phyloP scores from a whole-genome alignment of 129 eudicot species.

The Ambrosia artemisiifolia region DNA sequence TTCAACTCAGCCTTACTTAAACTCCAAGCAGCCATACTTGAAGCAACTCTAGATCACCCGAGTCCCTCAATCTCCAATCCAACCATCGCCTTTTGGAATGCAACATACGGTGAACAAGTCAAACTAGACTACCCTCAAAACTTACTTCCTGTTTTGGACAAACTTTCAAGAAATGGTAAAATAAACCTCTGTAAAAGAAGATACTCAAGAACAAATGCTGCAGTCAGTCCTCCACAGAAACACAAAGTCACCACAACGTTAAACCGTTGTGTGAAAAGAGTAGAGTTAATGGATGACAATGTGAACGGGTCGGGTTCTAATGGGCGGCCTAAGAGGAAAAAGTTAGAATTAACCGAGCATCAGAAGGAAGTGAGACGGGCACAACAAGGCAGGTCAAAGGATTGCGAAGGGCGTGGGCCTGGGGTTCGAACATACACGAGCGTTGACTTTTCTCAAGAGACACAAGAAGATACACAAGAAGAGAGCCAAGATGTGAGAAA shows the following conservation, averaged over 20 bases:
- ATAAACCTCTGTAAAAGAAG: constrained; percentile 39
- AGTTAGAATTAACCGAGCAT: constrained; percentile 59
- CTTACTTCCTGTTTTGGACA: constrained; percentile 64
- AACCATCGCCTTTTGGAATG: constrained; percentile 69
- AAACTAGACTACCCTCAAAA: constrained; percentile 58
- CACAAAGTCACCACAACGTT: constrained; percentile 41
- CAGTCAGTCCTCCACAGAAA: constrained; percentile 7
- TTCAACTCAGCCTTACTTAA: constrained; percentile 62
- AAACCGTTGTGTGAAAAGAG: constrained; percentile 56
- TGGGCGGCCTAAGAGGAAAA: constrained; percentile 48
- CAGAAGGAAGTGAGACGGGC: constrained; percentile 90
- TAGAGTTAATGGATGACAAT: constrained; percentile 37
- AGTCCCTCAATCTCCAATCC: constrained; percentile 49
- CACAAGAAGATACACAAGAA: constrained; percentile 63
- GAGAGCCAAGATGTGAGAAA: constrained; percentile 67
- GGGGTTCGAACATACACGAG: constrained; percentile 72
- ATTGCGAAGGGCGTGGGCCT: constrained; percentile 80
- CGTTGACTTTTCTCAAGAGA: constrained; percentile 71
- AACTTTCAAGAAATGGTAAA: constrained; percentile 57
- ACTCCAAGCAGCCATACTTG: constrained; percentile 56
- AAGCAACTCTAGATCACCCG: constrained; percentile 63
- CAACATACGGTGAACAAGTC: constrained; percentile 54
- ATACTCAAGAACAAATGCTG: constrained; percentile 20
- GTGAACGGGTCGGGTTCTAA: constrained; percentile 31
- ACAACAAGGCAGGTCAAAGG: constrained; percentile 67